Evolutionary conservation across 352 stramenopile species (phyloP).

Genomic region (Thalassiosira livingstoniorum): DNA sequence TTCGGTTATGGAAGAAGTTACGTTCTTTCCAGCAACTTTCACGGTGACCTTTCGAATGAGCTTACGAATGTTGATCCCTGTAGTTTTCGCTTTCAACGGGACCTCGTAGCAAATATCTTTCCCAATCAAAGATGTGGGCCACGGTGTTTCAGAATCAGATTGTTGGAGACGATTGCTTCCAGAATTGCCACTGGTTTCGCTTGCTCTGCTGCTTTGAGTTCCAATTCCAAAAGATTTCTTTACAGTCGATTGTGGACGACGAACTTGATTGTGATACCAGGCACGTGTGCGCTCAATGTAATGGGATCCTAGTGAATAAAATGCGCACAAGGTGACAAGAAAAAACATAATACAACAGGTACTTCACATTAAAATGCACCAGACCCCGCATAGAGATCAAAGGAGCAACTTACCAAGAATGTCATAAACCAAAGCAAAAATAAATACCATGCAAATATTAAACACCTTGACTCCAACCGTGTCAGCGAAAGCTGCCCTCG

Average conservation of each 20-base stretch:
- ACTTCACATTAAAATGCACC: too few species aligned
- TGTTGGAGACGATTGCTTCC: not conserved
- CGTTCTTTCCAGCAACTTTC: constrained; percentile 38
- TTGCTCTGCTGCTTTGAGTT: not conserved
- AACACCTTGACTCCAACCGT: constrained; percentile 52
- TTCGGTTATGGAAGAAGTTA: not conserved
- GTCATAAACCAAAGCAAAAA: constrained; percentile 58
- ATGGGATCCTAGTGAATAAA: constrained; percentile 18
- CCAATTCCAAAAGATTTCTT: constrained; percentile 35
- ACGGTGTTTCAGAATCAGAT: not conserved
- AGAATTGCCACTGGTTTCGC: too few species aligned
- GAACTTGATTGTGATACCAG: constrained; percentile 60
- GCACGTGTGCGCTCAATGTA: constrained; percentile 42
- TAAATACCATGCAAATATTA: constrained; percentile 54
- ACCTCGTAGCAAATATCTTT: constrained; percentile 41
- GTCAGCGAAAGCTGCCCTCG: constrained; percentile 15
- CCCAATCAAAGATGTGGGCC: constrained; percentile 29
- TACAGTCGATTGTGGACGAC: constrained; percentile 33
- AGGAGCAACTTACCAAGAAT: constrained; percentile 26
- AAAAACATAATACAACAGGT: too few species aligned
- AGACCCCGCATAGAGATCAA: not conserved
- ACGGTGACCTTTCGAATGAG: constrained; percentile 24
- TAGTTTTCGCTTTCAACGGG: constrained; percentile 29
- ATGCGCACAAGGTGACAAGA: not conserved
- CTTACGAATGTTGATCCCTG: constrained; percentile 36